Base-by-base conservation (phyloP, 2,329 filamentous ascomycete species). In the Xylaria hypoxylon region DNA sequence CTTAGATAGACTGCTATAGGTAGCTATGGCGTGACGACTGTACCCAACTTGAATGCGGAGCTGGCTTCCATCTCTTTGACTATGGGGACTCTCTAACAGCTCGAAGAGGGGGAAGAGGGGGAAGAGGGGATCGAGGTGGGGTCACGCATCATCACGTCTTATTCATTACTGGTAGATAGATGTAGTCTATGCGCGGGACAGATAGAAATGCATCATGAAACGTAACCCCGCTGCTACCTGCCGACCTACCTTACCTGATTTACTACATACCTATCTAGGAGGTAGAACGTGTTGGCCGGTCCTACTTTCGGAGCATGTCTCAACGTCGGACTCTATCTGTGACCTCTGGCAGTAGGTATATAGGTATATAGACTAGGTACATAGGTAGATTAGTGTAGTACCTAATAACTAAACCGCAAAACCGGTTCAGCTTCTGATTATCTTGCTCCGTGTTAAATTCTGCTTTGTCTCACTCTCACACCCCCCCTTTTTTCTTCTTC, bases 161-260 rank as follows among this genome's bases (percentile, higher is more conserved):
- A 4, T 47, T 24, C 19, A 19, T 33, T 33, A 33, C 31, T 33
- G 31, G 31, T 33, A 42, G n/a, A 31, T 5, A 17, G 26, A n/a
- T 13, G 35, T 11, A n/a, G 22, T 22, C 28, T 19, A 22, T 24
- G 24, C 13, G 56, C n/a, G 26, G 40, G 28, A 38, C 55, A 10
- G 31, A 33, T 33, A 33, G 53, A 28, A 33, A 48, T 59, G 51
- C 59, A 52, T 61, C 24, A 35, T 58, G 42, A 50, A 15, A 24
- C 33, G 31, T 42, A 55, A 64, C 62, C 62, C 62, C 62, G 62
- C 62, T 59, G 55, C 55, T 55, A 58, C 52, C 51, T 57, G 28
- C 38, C 15, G 19, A 33, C 31, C 5, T 33, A 33, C 31, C 6
- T 33, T 10, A 33, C 31, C 31, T 33, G 2, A 31, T 5, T 8